Conservation (phyloP, 495 filamentous ascomycete species). For the Chaetomidium leptoderma region DNA sequence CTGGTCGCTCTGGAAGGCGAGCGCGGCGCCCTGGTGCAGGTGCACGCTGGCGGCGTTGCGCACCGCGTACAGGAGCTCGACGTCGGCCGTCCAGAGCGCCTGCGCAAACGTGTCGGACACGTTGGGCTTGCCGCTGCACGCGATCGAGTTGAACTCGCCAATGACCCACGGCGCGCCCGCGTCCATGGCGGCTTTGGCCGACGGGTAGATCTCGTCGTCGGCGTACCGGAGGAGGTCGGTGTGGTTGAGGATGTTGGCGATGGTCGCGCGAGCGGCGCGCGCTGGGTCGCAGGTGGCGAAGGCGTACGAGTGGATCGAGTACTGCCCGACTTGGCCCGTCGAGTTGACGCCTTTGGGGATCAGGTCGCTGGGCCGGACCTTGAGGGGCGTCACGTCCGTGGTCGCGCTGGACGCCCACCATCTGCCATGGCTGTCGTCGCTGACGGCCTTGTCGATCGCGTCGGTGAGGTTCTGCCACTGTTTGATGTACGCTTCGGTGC, state of each 20-base stretch:
- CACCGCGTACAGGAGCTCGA: not conserved
- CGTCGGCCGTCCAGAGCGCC: not conserved
- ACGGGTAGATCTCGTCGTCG: not conserved
- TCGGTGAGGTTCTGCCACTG: not conserved
- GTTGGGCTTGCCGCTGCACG: not conserved
- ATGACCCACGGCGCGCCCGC: not conserved
- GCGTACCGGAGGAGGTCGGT: not conserved
- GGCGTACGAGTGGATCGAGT: not conserved
- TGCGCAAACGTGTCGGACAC: not conserved
- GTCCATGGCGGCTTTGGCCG: not conserved
- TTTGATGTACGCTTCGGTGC: not conserved
- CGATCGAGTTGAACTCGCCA: not conserved
- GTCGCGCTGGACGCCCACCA: not conserved
- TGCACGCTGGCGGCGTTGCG: not conserved
- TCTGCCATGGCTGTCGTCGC: not conserved
- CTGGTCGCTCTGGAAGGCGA: not conserved
- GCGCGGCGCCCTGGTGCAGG: not conserved
- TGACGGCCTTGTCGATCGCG: not conserved
- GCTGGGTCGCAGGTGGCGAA: not conserved
- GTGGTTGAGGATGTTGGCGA: not conserved
- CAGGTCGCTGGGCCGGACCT: not conserved
- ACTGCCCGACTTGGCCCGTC: not conserved
- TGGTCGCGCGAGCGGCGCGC: not conserved
- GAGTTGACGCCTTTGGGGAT: not conserved
- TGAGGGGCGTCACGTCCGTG: not conserved